A percentile compares a stretch with the other conserved stretches of the same genome.
phyloP scores from a whole-genome alignment of 2,329 filamentous ascomycete species.

The Pseudonectria foliicola region DNA sequence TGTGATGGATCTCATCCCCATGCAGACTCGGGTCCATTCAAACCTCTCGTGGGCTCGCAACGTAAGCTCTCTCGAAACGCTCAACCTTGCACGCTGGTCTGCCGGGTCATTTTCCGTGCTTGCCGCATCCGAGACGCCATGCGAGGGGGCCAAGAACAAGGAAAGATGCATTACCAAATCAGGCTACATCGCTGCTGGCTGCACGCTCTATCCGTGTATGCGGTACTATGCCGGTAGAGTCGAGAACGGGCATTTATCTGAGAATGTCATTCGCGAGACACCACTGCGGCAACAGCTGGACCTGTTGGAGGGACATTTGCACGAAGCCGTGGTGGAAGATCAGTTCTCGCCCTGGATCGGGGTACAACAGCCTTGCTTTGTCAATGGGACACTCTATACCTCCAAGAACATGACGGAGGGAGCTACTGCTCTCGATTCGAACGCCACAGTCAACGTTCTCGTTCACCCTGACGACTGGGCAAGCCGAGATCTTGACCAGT shows the following conservation, averaged over 20 bases:
- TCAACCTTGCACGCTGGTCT: constrained; percentile 2
- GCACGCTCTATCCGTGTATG: constrained; percentile 5
- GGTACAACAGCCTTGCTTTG: constrained; percentile 1
- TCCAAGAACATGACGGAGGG: constrained; percentile 1
- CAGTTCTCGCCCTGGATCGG: background rate
- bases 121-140: constrained; percentile 1
- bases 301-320: background rate
- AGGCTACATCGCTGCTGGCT: constrained; percentile 3
- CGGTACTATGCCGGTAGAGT: constrained; percentile 2
- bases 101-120: constrained; percentile 1
- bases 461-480: constrained; percentile 1
- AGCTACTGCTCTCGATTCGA: background rate
- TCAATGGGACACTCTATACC: constrained; percentile 4
- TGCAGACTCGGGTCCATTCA: background rate
- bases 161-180: background rate
- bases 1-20: background rate
- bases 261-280: background rate
- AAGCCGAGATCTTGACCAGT: background rate
- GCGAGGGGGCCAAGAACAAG: background rate
- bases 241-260: background rate
- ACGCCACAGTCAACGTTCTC: background rate
- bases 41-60: constrained; percentile 2
- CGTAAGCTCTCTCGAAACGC: background rate
- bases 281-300: constrained; percentile 1
- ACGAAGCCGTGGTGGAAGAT: constrained; percentile 1